These are phyloP conservation scores for Rhododendron henanense DNA, from an alignment of 148 eudicot species.

Conservation along the genomic window DNA sequence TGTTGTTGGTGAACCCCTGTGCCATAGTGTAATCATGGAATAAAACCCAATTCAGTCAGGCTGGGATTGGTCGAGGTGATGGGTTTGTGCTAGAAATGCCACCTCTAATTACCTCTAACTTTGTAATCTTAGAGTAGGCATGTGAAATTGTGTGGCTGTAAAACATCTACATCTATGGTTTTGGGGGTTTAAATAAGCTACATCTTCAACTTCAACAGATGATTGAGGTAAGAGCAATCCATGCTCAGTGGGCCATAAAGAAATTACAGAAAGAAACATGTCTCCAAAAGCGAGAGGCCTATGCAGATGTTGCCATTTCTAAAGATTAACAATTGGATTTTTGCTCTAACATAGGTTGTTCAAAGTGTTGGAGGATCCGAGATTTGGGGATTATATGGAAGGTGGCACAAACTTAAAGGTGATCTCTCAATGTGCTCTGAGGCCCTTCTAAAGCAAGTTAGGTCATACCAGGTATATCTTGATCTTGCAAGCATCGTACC, in stretches of 20 bases:
- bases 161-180: background rate
- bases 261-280: background rate
- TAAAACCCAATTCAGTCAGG: background rate
- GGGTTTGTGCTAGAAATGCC: background rate
- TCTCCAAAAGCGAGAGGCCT: background rate
- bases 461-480: slow-evolving; percentile 69
- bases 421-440: slow-evolving; percentile 80
- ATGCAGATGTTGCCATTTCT: background rate
- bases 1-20: background rate
- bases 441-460: slow-evolving; percentile 83
- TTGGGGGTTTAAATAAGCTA: background rate
- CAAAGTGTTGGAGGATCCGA: slow-evolving; percentile 60
- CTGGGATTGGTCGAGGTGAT: background rate
- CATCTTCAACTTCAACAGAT: background rate
- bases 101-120: background rate
- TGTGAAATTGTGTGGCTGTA: background rate
- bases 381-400: slow-evolving; percentile 84
- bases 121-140: background rate
- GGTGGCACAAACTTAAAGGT: slow-evolving; percentile 88
- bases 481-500: background rate
- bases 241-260: background rate
- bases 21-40: background rate
- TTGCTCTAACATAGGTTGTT: slow-evolving; percentile 44
- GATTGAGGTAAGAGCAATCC: background rate
- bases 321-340: background rate